Evolutionary conservation across 257 asterid species (phyloP).

Genomic region (Nicotiana obtusifolia): DNA sequence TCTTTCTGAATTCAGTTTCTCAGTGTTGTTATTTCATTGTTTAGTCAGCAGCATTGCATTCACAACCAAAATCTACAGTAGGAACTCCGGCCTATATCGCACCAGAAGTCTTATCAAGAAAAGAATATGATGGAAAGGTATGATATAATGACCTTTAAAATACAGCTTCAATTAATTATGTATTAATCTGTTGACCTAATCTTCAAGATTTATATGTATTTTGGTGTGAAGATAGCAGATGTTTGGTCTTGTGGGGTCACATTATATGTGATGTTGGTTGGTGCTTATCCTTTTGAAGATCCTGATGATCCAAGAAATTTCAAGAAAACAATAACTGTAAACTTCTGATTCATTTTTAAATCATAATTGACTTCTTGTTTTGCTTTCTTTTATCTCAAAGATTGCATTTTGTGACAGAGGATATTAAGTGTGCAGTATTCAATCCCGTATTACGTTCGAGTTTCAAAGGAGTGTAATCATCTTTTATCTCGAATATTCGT

Average conservation of each 20-base stretch:
- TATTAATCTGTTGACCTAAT: neutral
- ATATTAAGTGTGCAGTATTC: conserved; percentile 8
- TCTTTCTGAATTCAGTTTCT: neutral
- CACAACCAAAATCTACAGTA: conserved; percentile 92
- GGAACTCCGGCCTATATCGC: conserved; percentile 93
- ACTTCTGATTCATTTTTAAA: neutral
- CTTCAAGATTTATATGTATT: neutral
- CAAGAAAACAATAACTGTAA: conserved; percentile 12
- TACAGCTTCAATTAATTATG: neutral
- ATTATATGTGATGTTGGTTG: conserved; percentile 6
- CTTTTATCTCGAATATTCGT: neutral
- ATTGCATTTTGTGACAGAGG: conserved; percentile 4
- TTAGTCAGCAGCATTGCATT: conserved; percentile 73
- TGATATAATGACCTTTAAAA: neutral
- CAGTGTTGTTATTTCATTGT: neutral
- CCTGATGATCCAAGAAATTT: conserved; percentile 14
- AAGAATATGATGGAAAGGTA: conserved; percentile 11
- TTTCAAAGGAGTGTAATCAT: neutral
- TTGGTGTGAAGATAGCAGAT: conserved; percentile 9
- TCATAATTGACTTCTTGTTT: neutral
- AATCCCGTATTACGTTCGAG: neutral
- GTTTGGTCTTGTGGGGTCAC: conserved; percentile 13
- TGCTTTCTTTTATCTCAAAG: neutral
- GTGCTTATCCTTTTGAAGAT: conserved; percentile 6
- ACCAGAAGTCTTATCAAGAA: conserved; percentile 53